Evolutionary conservation across 306 rosid genomes (phyloP), one percentile per base, ranked within the genome.

Genomic region (Fagus sylvatica): DNA sequence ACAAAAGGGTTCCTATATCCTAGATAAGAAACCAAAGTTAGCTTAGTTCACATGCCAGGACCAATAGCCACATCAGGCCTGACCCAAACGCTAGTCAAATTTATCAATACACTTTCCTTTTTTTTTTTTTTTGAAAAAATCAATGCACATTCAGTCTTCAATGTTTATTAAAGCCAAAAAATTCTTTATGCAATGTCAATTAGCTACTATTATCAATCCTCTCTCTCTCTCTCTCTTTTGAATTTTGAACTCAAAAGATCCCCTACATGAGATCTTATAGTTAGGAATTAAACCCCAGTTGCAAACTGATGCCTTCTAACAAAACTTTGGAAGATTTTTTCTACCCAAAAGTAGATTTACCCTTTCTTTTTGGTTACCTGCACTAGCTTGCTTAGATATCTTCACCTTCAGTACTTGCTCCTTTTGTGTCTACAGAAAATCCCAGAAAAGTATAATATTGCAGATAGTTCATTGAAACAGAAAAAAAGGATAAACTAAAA

Each of bases 351-450:
- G 28, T 34, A 22, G 4, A 39, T 7, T 65, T 7, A 1, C 43
- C 1, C 39, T 39, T 37, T 39, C 3, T 17, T 37, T 65, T 37
- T 7, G 48, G 12, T 87, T 77, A 94, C 98, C 91, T 79, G 98
- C 95, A 9, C 95, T 78, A 76, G 89, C 77, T 53, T 94, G 92
- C 82, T 92, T 92, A 3, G 97, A 88, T 80, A 92, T 74, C 87
- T 87, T 92, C 66, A 88, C 46, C 84, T 89, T 86, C 80, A 87
- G 77, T 74, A 82, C 85, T 65, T 80, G 87, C 71, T 88, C 95
- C 86, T 78, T 81, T 48, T 73, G 56, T 32, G 90, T 92, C 97
- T 94, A 87, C 79, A 83, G 2, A 82, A 55, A 40, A 76, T 2
- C 19, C 36, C 33, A 65, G 15, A 56, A 59, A 76, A 7, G 48